A percentile compares a stretch with the other conserved stretches of the same genome.
Evolutionary conservation across 805 yeast genomes (phyloP).

Genomic region (Saccharomycopsis fibuligera): DNA sequence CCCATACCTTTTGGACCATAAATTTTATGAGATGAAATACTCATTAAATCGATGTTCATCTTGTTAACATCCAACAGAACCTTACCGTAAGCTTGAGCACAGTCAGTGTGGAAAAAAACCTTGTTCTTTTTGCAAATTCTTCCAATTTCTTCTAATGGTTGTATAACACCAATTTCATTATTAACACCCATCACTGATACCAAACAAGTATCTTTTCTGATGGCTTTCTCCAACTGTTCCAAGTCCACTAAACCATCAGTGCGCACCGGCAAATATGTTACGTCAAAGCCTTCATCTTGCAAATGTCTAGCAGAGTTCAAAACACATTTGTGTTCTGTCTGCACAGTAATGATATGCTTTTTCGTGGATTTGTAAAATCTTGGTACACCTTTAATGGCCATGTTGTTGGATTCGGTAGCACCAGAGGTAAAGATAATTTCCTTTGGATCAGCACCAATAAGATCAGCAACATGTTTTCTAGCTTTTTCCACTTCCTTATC

Average conservation of each 20-base stretch:
- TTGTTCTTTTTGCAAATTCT: conserved; percentile 76
- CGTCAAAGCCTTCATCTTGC: conserved; percentile 96
- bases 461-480: conserved; percentile 70
- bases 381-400: conserved; percentile 93
- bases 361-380: conserved; percentile 86
- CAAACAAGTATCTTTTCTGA: conserved; percentile 83
- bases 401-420: conserved; percentile 95
- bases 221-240: conserved; percentile 72
- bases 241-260: conserved; percentile 73
- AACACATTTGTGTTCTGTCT: conserved; percentile 99
- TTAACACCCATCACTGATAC: conserved; percentile 96
- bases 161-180: conserved; percentile 96
- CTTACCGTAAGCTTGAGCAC: conserved; percentile 96
- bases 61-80: conserved; percentile 88
- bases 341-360: conserved; percentile 90
- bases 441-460: conserved; percentile 90
- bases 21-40: conserved; percentile 92
- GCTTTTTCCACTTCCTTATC: conserved; percentile 87
- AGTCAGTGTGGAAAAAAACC: conserved; percentile 95
- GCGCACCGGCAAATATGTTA: conserved; percentile 83
- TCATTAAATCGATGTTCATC: conserved; percentile 86
- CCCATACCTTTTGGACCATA: conserved; percentile 99
- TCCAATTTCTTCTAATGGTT: conserved; percentile 94
- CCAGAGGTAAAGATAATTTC: conserved; percentile 97
- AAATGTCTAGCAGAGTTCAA: conserved; percentile 90